Evolutionary conservation across 331 rosid species (phyloP), one percentile per base, ranked within the genome.

Genomic region (Quercus lobata): DNA sequence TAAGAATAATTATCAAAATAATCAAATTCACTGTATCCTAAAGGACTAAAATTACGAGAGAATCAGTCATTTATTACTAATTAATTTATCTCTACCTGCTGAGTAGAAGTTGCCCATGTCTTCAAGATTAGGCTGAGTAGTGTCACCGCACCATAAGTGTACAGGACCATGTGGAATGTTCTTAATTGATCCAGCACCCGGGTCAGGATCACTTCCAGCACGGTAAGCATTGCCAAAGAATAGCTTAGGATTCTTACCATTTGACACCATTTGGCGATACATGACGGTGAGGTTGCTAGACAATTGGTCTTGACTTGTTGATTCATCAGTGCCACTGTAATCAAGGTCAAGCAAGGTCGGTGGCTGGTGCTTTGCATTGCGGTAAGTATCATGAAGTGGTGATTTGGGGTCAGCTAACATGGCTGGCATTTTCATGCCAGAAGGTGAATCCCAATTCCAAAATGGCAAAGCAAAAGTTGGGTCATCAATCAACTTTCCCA

Each of bases 81-180:
- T 35, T 35, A 35, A 35, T 35, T 35, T 6, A 56, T 94, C 98
- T 17, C 93, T 78, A 7, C 84, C 97, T 1, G 98, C 94, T 0
- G 98, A 80, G 75, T 92, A 92, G 76, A 94, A 91, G 72, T 54
- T 83, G 1, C 97, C 98, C 97, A 92, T 94, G 84, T 94, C 27
- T 68, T 94, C 97, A 0, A 0, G 0, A 73, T 94, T 92, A 5
- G 98, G 97, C 25, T 91, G 90, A 2, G 52, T 86, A 5, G 3
- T 27, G 57, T 92, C 97, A 15, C 98, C 97, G 1, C 84, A 75
- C 97, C 98, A 94, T 0, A 7, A 0, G 82, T 92, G 97, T 5
- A 94, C 88, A 2, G 90, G 12, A 10, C 83, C 86, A 25, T 94
- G 98, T 0, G 97, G 97, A 54, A 82, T 76, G 3, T 82, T 82